phyloP scores from a whole-genome alignment of 495 filamentous ascomycete species.

The Xylaria longipes region DNA sequence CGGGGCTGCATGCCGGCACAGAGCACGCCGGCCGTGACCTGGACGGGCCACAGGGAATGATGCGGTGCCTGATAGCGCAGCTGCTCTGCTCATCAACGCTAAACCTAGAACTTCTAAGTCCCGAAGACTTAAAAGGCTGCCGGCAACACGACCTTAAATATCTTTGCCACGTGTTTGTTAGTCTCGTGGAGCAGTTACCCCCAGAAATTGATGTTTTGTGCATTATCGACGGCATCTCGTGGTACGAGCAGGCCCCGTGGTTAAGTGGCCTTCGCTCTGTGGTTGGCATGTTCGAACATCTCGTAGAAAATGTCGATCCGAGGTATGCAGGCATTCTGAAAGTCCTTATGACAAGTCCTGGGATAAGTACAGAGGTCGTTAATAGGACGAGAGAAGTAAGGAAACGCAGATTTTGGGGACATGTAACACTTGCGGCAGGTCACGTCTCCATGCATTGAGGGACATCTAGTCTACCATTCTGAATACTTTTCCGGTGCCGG shows the following conservation, averaged over 20 bases:
- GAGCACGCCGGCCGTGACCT: neutral
- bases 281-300: neutral
- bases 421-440: neutral
- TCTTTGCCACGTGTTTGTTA: neutral
- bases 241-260: neutral
- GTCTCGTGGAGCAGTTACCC: neutral
- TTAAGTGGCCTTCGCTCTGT: neutral
- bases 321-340: neutral
- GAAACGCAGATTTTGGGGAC: neutral
- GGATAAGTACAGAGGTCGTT: neutral
- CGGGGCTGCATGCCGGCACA: neutral
- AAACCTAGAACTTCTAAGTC: neutral
- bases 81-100: neutral
- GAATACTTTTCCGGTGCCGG: too few species aligned
- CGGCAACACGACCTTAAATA: neutral
- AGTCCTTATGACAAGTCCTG: neutral
- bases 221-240: neutral
- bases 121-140: neutral
- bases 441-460: neutral
- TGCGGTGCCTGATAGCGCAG: neutral
- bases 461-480: too few species aligned
- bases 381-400: neutral
- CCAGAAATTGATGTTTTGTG: neutral
- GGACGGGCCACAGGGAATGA: neutral
- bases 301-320: neutral